Conservation (phyloP, 176 grass and related monocot genomes). For the Otatea glauca region DNA sequence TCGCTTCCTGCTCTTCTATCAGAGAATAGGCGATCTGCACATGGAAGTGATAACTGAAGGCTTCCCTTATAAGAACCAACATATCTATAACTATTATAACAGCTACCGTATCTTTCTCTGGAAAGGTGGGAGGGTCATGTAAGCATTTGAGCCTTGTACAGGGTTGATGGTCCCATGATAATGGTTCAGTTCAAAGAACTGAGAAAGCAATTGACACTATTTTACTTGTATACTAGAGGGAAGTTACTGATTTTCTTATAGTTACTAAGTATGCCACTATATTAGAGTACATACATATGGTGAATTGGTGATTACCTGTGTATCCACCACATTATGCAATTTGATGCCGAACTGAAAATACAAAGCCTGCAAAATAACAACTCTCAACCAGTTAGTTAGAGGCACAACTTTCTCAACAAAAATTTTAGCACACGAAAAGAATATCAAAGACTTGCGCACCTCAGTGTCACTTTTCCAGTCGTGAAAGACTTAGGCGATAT, state of each 20-base stretch:
- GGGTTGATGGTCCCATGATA: slow-evolving; percentile 23
- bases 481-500: slow-evolving; percentile 93
- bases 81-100: not conserved
- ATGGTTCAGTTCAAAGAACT: slow-evolving; percentile 26
- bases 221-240: not conserved
- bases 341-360: slow-evolving; percentile 98
- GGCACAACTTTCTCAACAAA: not conserved
- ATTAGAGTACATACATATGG: not conserved
- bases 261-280: not conserved
- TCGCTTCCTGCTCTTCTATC: slow-evolving; percentile 85
- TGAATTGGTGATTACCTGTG: slow-evolving; percentile 70
- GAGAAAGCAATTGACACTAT: not conserved
- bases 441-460: slow-evolving; percentile 44
- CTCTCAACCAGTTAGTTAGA: slow-evolving; percentile 26
- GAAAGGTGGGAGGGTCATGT: not conserved
- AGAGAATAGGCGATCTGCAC: too few species aligned
- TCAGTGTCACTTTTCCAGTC: slow-evolving; percentile 99
- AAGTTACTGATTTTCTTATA: slow-evolving; percentile 20
- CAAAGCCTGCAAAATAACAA: slow-evolving; percentile 75
- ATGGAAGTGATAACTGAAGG: slow-evolving; percentile 20
- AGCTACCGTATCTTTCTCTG: slow-evolving; percentile 1
- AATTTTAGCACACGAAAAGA: slow-evolving; percentile 14
- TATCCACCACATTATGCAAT: slow-evolving; percentile 95
- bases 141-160: slow-evolving; percentile 17
- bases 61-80: slow-evolving; percentile 17